Percentiles rank a stretch among this genome's conserved stretches.
phyloP scores from a whole-genome alignment of 1,284 basidiomycete genomes.

The Jaminaea rosea region DNA sequence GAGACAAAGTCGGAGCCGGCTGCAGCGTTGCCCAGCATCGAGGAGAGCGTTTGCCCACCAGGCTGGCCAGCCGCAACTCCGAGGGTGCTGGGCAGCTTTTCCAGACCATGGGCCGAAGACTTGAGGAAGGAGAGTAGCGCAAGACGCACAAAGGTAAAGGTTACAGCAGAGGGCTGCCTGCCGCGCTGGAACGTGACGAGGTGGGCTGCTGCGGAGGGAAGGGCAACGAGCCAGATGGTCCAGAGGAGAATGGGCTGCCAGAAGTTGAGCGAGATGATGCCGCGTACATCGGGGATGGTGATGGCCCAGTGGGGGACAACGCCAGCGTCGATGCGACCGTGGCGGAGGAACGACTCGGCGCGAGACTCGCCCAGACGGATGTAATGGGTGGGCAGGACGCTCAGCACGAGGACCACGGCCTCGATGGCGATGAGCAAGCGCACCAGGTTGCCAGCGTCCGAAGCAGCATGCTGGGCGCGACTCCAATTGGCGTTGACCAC shows the following conservation, averaged over 20 bases:
- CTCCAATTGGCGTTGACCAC: too few relatives aligned
- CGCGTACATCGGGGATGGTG: constrained; percentile 22
- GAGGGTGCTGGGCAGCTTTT: not conserved
- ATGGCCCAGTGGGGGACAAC: constrained; percentile 28
- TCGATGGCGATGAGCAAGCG: constrained; percentile 26
- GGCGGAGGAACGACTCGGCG: constrained; percentile 10
- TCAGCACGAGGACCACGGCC: constrained; percentile 23
- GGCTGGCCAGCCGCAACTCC: not conserved
- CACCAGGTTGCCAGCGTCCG: constrained; percentile 27
- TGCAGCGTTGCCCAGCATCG: not conserved
- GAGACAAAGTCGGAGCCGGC: not conserved
- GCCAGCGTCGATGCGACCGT: constrained; percentile 10
- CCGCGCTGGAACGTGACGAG: constrained; percentile 32
- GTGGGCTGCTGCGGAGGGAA: constrained; percentile 25
- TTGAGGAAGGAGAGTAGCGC: constrained; percentile 1
- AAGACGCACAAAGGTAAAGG: constrained; percentile 14
- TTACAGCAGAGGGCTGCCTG: constrained; percentile 23
- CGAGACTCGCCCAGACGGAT: constrained; percentile 20
- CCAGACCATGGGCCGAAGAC: not conserved
- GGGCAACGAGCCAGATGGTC: constrained; percentile 26
- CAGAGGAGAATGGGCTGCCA: constrained; percentile 24
- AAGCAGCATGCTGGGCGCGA: too few relatives aligned
- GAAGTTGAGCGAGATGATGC: constrained; percentile 12
- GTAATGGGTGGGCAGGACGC: constrained; percentile 24
- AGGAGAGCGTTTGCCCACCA: not conserved